Evolutionary conservation across 257 asterid genomes (phyloP), one percentile per base, ranked within the genome.

Genomic region (Lycium barbarum): DNA sequence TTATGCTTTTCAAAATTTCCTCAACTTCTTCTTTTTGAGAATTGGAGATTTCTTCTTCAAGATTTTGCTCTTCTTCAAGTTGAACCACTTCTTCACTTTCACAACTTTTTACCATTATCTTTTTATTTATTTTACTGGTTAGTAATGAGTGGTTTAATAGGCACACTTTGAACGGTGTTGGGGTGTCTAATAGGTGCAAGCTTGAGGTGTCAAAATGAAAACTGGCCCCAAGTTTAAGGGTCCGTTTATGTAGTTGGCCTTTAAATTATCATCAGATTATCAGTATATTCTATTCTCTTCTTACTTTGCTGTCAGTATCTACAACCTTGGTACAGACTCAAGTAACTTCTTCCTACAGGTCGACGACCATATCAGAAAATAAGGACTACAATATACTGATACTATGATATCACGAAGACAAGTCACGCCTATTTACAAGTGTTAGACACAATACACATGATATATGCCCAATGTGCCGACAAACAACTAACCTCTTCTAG

Each of bases 241-340:
- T 3, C 45, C 45, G 26, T 35, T n/a, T 35, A 33, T 35, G 47
- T 13, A 66, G 35, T 66, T 35, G 73, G 20, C 47, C 73, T 33
- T 18, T 9, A 18, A 9, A 71, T 71, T 18, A 71, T 71, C 57
- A 43, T 71, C 79, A 43, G 35, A 11, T 38, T 11, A 71, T 43
- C 79, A 43, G 36, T 5, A 71, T 15, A 40, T 43, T 71, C 54
- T 43, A 10, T 71, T 71, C 55, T 71, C 79, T 71, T 43, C 79
- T 71, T 71, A 40, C 79, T n/a, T 70, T 38, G 9, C 79, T 71
- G 17, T 18, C 57, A 18, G 33, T 5, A 6, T 55, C 61, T 55
- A 55, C 17, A 7, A 55, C 54, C 79, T n/a, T 40, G 79, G 79
- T 43, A 43, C 17, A 70, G 79, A 40, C 55, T 73, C 80, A 45